Conservation (phyloP, 2,329 filamentous ascomycete genomes). For the Scolecobasidium constrictum region DNA sequence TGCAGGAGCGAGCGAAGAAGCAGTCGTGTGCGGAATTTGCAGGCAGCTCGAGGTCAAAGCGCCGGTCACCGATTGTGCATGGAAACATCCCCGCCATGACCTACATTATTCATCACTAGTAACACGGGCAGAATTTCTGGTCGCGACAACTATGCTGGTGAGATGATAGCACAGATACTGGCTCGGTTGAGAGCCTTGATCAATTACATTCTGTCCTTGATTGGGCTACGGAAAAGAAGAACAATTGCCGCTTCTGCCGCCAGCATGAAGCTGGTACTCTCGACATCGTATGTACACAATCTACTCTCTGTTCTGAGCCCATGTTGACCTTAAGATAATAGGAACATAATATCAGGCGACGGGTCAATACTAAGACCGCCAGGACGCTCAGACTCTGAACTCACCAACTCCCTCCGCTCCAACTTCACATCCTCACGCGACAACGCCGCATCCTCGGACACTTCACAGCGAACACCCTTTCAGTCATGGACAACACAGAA, state of each 20-base stretch:
- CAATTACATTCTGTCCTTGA: too few species aligned
- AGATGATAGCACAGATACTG: too few species aligned
- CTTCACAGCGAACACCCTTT: constrained; percentile 9
- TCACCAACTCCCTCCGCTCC: constrained; percentile 75
- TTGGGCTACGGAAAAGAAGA: too few species aligned
- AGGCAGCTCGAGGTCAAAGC: background rate
- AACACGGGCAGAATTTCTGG: too few species aligned
- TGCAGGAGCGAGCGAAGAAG: background rate
- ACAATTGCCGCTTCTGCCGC: too few species aligned
- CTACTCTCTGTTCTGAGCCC: too few species aligned
- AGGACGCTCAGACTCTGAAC: constrained; percentile 77
- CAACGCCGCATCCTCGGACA: constrained; percentile 14
- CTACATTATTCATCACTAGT: background rate
- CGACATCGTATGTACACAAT: constrained; percentile 58
- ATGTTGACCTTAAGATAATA: too few species aligned
- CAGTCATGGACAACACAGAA: constrained; percentile 13
- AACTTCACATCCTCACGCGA: constrained; percentile 58
- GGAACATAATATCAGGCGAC: constrained; percentile 77
- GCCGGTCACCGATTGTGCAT: background rate
- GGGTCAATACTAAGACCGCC: constrained; percentile 71
- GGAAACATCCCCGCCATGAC: background rate
- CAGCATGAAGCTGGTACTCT: constrained; percentile 73
- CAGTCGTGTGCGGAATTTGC: constrained; percentile 10
- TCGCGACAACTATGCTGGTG: too few species aligned
- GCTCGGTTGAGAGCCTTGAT: too few species aligned